Evolutionary conservation across 768 basidiomycete species (phyloP), one percentile per base, ranked within the genome.

Genomic region (Boletus reticulatus): DNA sequence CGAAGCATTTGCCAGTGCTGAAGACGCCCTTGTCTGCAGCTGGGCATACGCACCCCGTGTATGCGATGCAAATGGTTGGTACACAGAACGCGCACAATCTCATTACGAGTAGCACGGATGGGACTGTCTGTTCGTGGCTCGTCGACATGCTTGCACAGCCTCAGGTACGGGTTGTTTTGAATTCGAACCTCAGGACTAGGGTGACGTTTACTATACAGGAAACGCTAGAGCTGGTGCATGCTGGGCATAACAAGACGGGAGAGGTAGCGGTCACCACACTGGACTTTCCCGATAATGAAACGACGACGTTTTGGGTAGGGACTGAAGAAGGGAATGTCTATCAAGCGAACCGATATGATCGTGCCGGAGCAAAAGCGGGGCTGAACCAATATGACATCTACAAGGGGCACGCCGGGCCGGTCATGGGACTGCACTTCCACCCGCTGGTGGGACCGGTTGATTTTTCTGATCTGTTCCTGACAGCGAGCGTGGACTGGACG

Each of bases 101-200:
- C 55, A 94, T 99, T 60, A 94, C 94, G 12, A 92, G 90, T 65
- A 97, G 94, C 64, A 98, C 97, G 12, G 97, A 99, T 71, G 97
- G 97, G 4, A 88, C 88, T 27, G 92, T 99, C 6, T 98, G 97
- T 72, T 92, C 91, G 70, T 99, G 97, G 97, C 76, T 96, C 11
- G 92, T 97, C 9, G 97, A 99, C 73, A 98, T 98, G 95, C 84
- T 99, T 42, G 94, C 97, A 2, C 92, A 96, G 67, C 97, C 97
- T 11, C 95, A 98, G 81, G 94, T 94, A 64, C 4, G 69, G 50
- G 38, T 47, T 47, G 31, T 27, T 41, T 34, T 17, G 16, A 46
- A 29, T 9, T 38, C 37, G 37, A 24, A 46, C 9, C 29, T 39
- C 13, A 17, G 31, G 50, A 36, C 8, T 9, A 24, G 38, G 39